Base-by-base conservation (phyloP, 2,329 filamentous ascomycete genomes). In the Aspergillus quadrilineatus region DNA sequence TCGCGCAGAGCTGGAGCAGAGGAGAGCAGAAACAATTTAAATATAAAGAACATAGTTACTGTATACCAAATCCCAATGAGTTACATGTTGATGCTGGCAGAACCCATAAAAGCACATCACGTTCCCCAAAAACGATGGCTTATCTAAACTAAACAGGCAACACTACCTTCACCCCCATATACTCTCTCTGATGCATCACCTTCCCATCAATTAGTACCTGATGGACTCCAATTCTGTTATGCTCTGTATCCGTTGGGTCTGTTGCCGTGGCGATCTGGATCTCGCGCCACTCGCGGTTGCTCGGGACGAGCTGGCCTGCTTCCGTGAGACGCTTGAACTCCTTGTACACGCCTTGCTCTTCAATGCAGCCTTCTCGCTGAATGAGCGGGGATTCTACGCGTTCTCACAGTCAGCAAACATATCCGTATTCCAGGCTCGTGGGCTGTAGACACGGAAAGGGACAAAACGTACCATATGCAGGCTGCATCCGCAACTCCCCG, bases 241-340 rank as follows among this genome's bases (percentile, higher is more conserved):
- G 65, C 17, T 69, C 67, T 1, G 69, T 71, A 59, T 78, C 76
- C 0, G 77, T 79, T 1, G 75, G 74, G 57, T 77, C 74, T 0
- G 75, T 77, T 12, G 64, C 67, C 4, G 76, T 79, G 0, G 75
- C 65, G 44, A 80, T 79, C 62, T 80, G 77, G 29, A 79, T 79
- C 64, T 81, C 78, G n/a, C 78, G 73, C 78, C 77, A 81, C 60
- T 80, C 69, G 1, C 67, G 63, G 58, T 79, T 79, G 9, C 76
- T 79, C 0, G 78, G 78, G 15, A 79, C 76, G 6, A 75, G 69
- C 22, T 73, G 61, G 5, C 75, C 77, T 41, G 73, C 58, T 1
- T 68, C 66, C 0, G 74, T 79, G 15, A 75, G 72, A 15, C 67
- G 70, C 64, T 77, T 77, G 67, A 78, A 80, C 44, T 79, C 75